Conservation (phyloP, 257 asterid genomes). For the Nicotiana tomentosiformis region DNA sequence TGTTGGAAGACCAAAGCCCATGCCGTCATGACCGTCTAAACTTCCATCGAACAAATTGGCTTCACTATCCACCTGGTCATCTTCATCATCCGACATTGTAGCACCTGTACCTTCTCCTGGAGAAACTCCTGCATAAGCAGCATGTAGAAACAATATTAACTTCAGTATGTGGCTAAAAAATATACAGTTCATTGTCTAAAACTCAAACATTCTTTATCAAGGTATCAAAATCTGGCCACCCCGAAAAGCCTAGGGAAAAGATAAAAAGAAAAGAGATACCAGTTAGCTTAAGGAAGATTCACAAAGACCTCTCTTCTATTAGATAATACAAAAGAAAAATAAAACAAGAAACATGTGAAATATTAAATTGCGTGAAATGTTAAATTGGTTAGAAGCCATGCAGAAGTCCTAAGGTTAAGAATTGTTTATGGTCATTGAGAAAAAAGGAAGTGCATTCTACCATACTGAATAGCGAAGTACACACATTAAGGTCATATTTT, state of each 20-base stretch:
- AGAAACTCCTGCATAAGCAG: conserved; percentile 37
- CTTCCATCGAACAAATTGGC: conserved; percentile 39
- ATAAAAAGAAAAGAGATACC: not conserved
- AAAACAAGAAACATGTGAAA: not conserved
- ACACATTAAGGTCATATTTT: not conserved
- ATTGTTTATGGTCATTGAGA: not conserved
- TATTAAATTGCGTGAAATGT: not conserved
- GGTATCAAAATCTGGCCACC: not conserved
- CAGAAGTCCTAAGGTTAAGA: not conserved
- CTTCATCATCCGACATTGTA: conserved; percentile 60
- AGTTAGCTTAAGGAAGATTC: not conserved
- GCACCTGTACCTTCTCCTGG: conserved; percentile 61
- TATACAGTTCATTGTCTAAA: not conserved
- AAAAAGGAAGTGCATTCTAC: not conserved
- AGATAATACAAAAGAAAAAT: not conserved
- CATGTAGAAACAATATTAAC: not conserved
- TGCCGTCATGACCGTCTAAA: conserved; percentile 34
- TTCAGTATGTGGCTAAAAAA: not conserved
- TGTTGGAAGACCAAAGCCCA: conserved; percentile 55
- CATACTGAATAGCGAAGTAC: not conserved
- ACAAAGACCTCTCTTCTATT: not conserved
- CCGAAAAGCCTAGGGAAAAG: not conserved
- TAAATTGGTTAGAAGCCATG: not conserved
- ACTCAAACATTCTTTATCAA: not conserved
- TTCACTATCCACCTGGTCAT: conserved; percentile 42